Evolutionary conservation across 31 red algal genomes (phyloP).

Genomic region (Porphyra umbilicalis): DNA sequence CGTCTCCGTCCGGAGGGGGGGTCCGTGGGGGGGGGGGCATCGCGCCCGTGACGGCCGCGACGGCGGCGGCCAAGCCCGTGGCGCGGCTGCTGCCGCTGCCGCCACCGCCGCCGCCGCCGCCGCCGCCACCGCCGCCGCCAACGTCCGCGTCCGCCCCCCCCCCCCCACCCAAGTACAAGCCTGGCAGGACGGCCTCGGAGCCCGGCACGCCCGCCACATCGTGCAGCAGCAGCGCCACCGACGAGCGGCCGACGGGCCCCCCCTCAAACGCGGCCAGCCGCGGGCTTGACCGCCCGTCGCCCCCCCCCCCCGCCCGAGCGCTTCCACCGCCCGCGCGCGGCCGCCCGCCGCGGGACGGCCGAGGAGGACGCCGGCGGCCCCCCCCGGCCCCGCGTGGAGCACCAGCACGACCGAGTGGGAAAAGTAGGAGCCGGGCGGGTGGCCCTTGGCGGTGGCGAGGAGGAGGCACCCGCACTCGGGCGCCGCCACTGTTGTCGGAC

Average conservation of each 20-base stretch:
- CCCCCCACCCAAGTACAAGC: neutral
- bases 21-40: neutral
- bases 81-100: too few species aligned
- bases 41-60: neutral
- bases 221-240: neutral
- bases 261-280: neutral
- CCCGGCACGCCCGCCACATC: neutral
- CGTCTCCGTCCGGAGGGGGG: neutral
- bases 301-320: neutral
- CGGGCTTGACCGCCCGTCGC: too few species aligned
- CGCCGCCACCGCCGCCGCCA: neutral
- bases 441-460: neutral
- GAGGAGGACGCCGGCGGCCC: neutral
- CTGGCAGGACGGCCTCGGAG: neutral
- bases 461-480: neutral
- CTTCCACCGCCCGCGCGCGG: neutral
- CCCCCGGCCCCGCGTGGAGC: neutral
- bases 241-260: neutral
- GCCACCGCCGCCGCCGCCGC: neutral
- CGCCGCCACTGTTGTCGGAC: too few species aligned
- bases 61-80: neutral
- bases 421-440: neutral
- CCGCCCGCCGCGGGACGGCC: neutral
- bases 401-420: neutral
- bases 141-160: neutral